Evolutionary conservation across 805 yeast species (phyloP).

Genomic region (Kodamaea sagamina): DNA sequence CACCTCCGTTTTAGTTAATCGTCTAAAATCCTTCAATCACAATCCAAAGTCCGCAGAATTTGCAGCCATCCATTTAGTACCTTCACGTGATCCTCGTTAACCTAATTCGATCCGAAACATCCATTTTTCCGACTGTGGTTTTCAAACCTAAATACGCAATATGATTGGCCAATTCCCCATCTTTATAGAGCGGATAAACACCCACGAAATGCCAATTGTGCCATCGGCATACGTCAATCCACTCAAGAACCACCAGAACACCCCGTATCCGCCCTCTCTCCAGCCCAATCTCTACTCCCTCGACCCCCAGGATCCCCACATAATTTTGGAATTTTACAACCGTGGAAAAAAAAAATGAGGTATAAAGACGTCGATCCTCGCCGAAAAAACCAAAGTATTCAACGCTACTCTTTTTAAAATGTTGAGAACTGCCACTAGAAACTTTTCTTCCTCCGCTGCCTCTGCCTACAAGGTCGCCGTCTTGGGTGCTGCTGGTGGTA

Average conservation of each 20-base stretch:
- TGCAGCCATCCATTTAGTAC: too few species aligned
- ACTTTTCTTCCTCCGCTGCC: slow-evolving; percentile 67
- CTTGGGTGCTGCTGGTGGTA: slow-evolving; percentile 90
- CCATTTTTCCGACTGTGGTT: too few species aligned
- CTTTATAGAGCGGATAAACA: too few species aligned
- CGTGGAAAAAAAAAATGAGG: slow-evolving; percentile 7
- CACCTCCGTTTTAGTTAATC: too few species aligned
- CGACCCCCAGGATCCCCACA: slow-evolving; percentile 1
- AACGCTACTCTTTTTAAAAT: slow-evolving; percentile 29
- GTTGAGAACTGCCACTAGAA: slow-evolving; percentile 61
- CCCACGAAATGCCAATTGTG: too few species aligned
- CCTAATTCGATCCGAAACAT: too few species aligned
- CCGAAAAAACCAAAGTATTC: slow-evolving; percentile 4
- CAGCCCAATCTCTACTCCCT: not conserved
- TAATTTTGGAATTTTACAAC: not conserved
- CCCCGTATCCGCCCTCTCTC: not conserved
- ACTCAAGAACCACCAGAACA: not conserved
- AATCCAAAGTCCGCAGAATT: too few species aligned
- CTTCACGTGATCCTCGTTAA: too few species aligned
- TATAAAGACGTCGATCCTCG: slow-evolving; percentile 6
- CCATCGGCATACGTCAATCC: too few species aligned
- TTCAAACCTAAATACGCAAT: not conserved
- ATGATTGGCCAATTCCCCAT: slow-evolving; percentile 7
- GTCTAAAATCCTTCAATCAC: too few species aligned
- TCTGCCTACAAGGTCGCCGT: slow-evolving; percentile 73